Base-by-base conservation (phyloP, 208 protist species). In the Trypanosoma lewisi region DNA sequence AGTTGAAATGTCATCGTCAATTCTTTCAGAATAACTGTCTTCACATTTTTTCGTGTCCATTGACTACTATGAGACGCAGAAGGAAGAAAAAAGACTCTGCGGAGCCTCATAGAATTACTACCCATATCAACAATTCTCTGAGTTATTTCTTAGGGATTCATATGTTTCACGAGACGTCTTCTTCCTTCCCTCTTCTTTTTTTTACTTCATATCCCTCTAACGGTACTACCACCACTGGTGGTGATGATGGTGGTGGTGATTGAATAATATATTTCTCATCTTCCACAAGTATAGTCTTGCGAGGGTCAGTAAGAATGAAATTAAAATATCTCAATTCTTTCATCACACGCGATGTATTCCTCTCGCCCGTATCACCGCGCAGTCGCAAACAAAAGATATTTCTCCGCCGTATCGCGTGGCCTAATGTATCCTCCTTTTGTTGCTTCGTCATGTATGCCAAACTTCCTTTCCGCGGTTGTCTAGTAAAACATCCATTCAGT, bases 291-390 rank as follows among this genome's bases (percentile, higher is more conserved):
- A 54, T 34, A 14, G 51, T 42, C 34, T 57, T 57, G 21, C 12
- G 7, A 23, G 51, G 37, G 34, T 57, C 51, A 4, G 51, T 11
- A 41, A 57, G 30, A 57, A 57, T 37, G 2, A 17, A 27, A 1
- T 42, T n/a, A 57, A 57, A 57, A n/a, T 44, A 57, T 27, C 42
- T 16, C 33, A 57, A 27, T 11, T 57, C 2, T 14, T 42, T 57
- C 34, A 12, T 9, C 21, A 28, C 42, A 27, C 33, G 11, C 19
- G 8, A 11, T 57, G n/a, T n/a, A n/a, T 57, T 57, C 1, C 42
- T n/a, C 2, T 37, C 31, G 3, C 8, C 21, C 9, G 7, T 25
- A 21, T 48, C 16, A 21, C 4, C 44, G 19, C 5, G 16, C 44
- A 5, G 5, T 8, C 44, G n/a, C 16, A n/a, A n/a, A n/a, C 44